Conservation (phyloP, 805 yeast genomes). For the Metschnikowia noctiluminum region DNA sequence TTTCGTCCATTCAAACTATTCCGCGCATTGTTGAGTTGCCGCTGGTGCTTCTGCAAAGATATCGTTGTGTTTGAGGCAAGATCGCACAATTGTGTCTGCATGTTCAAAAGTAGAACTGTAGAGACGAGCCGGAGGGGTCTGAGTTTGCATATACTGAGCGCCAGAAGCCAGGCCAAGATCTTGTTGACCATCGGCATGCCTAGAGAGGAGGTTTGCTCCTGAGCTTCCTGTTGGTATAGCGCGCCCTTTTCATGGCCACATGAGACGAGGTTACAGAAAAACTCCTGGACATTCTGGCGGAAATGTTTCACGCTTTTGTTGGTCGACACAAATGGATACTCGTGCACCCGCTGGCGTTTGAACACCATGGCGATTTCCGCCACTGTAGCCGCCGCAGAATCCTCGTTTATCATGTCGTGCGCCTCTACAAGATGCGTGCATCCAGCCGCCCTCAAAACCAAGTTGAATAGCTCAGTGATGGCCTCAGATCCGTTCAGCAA, state of each 20-base stretch:
- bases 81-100: constrained; percentile 60
- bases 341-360: constrained; percentile 58
- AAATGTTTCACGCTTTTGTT: constrained; percentile 47
- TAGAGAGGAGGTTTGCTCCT: constrained; percentile 19
- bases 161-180: constrained; percentile 69
- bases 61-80: constrained; percentile 37
- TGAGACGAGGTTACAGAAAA: constrained; percentile 50
- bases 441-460: constrained; percentile 69
- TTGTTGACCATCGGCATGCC: constrained; percentile 48
- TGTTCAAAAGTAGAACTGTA: constrained; percentile 53
- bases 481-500: constrained; percentile 29
- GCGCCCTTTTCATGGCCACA: constrained; percentile 61
- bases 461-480: constrained; percentile 61
- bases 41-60: constrained; percentile 41
- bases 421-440: constrained; percentile 61
- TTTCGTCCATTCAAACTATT: constrained; percentile 28
- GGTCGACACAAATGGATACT: constrained; percentile 61
- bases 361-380: constrained; percentile 67
- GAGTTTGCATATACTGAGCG: constrained; percentile 64
- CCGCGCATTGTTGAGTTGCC: constrained; percentile 36
- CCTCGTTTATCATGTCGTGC: constrained; percentile 71
- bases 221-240: constrained; percentile 37
- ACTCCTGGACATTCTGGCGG: constrained; percentile 47
- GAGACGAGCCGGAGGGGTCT: constrained; percentile 71
- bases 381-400: constrained; percentile 69